Evolutionary conservation across 2,329 filamentous ascomycete genomes (phyloP).

Genomic region (Coniochaeta ligniaria): DNA sequence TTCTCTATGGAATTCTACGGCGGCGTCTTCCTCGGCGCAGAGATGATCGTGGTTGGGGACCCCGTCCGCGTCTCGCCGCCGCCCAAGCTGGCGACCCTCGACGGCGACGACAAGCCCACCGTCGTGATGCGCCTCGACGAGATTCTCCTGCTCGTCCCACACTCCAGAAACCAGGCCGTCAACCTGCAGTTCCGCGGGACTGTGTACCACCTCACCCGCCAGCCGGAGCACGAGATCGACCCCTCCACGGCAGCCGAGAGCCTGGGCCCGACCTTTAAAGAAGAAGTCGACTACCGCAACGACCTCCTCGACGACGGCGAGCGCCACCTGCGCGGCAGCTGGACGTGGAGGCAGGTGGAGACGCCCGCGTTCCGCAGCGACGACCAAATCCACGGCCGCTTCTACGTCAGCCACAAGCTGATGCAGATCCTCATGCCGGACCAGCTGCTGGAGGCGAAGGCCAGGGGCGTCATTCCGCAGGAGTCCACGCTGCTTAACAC

Average conservation of each 20-base stretch:
- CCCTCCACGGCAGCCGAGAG: constrained; percentile 4
- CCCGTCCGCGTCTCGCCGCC: constrained; percentile 21
- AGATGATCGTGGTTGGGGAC: constrained; percentile 25
- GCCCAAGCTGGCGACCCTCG: constrained; percentile 1
- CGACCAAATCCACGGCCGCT: constrained; percentile 42
- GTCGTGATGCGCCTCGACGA: constrained; percentile 20
- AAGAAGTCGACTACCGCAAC: constrained; percentile 17
- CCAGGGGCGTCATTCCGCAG: neutral
- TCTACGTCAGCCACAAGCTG: constrained; percentile 48
- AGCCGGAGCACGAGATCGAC: neutral
- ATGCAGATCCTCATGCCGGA: constrained; percentile 40
- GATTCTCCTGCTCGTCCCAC: constrained; percentile 13
- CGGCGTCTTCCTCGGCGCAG: constrained; percentile 27
- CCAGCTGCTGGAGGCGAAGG: neutral
- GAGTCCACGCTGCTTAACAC: neutral
- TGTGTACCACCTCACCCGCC: constrained; percentile 17
- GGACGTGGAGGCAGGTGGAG: constrained; percentile 23
- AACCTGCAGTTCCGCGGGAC: constrained; percentile 18
- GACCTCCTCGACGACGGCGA: constrained; percentile 5
- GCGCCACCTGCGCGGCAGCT: constrained; percentile 16
- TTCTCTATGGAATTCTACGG: constrained; percentile 13
- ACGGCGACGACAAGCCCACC: constrained; percentile 5
- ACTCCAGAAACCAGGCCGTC: neutral
- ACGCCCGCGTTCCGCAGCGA: constrained; percentile 25
- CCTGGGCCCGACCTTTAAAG: constrained; percentile 16